Evolutionary conservation across 169 alveolate genomes (phyloP), one percentile per base, ranked within the genome.

Genomic region (Eimeria mitis): DNA sequence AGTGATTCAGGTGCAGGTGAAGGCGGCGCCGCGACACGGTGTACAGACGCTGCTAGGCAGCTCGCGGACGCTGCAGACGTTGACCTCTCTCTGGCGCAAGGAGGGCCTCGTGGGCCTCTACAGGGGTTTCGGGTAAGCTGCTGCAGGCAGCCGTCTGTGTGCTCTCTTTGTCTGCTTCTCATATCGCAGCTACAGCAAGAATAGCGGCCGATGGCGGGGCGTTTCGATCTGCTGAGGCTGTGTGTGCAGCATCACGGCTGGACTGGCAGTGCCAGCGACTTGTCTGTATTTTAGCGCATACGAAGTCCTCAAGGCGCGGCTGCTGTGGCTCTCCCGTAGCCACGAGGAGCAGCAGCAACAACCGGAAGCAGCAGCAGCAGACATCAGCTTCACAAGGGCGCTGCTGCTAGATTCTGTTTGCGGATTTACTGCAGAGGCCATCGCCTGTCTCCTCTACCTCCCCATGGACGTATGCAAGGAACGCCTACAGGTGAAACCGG

Each of bases 381-480:
- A 47, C 31, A 56, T 4, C 19, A 73, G 76, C 65, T 56, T 88
- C 52, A 37, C 19, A 40, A 19, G 76, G 54, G 68, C 96, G 19
- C 42, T 89, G 52, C 42, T 89, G 37, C 44, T 89, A 37, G 97
- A 96, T 84, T 88, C 95, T 25, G 76, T 87, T 11, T 31, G 95
- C 44, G 97, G 97, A 1, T 96, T 96, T 71, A 34, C 85, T 28
- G 97, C 97, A 7, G 97, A 96, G 79, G 95, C 95, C 40, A 42
- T 96, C 13, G 85, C 96, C 54, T 96, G 97, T 37, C 44, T 91
- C 34, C 75, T 96, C 68, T 96, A 95, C 94, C 96, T 96, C 47
- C 97, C 97, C n/a, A 94, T 96, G 54, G 97, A 96, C 63, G 97
- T 96, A 70, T 92, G 96, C 95, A 96, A 96, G 83, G 97, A 96